These are phyloP conservation scores for Cystofilobasidium bisporidii DNA, from an alignment of 768 basidiomycete species.

Conservation along the genomic window DNA sequence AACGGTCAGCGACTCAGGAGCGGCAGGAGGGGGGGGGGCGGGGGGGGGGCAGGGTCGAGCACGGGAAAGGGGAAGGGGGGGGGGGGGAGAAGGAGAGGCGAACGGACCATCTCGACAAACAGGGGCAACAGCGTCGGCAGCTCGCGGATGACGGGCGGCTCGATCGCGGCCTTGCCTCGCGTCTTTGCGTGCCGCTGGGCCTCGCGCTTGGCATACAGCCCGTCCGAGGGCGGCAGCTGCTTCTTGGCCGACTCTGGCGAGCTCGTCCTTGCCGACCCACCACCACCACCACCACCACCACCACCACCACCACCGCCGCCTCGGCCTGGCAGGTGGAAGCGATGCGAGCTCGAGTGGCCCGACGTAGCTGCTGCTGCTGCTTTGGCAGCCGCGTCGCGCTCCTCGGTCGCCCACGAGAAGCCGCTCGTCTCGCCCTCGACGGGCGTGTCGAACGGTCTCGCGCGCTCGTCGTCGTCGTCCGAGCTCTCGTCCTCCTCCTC, in stretches of 20 bases:
- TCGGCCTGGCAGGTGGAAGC: conserved; percentile 1
- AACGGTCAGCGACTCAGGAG: no score
- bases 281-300: no score
- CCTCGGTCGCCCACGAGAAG: not conserved
- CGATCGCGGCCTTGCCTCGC: conserved; percentile 40
- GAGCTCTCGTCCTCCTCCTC: conserved; percentile 51
- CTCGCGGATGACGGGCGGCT: conserved; percentile 65
- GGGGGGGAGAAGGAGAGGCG: no score
- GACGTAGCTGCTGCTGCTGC: not conserved
- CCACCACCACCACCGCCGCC: no score
- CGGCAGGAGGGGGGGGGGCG: not conserved
- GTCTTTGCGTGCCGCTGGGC: conserved; percentile 26
- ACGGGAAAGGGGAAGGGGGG: not conserved
- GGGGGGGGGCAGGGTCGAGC: no score
- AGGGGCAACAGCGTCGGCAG: conserved; percentile 76
- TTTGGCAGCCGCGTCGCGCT: not conserved
- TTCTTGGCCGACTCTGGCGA: conserved; percentile 1
- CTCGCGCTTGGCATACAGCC: conserved; percentile 24
- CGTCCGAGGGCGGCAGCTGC: conserved; percentile 6
- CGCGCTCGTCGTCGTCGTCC: conserved; percentile 43
- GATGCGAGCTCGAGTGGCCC: not conserved
- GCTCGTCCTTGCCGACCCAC: no score
- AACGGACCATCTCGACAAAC: conserved; percentile 82
- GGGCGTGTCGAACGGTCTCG: conserved; percentile 29
- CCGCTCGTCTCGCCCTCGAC: not conserved